Evolutionary conservation across 495 filamentous ascomycete species (phyloP).

Genomic region (Talaromyces thailandensis): DNA sequence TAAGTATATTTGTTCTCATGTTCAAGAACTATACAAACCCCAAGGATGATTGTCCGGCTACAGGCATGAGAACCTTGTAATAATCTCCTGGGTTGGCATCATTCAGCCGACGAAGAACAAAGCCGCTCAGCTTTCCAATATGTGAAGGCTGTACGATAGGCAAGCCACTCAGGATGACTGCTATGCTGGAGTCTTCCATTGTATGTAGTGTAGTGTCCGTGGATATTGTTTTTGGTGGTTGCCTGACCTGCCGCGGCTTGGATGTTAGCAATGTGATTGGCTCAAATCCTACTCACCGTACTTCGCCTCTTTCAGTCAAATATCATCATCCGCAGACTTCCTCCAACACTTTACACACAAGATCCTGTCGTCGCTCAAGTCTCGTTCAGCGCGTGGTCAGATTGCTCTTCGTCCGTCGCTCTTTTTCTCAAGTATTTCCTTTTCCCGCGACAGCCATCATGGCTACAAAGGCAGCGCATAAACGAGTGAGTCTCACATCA

Average conservation of each 20-base stretch:
- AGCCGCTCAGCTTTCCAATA: not conserved
- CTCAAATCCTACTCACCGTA: not conserved
- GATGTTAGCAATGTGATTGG: not conserved
- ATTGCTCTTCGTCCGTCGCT: not conserved
- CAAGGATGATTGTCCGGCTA: not conserved
- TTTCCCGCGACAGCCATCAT: constrained; percentile 31
- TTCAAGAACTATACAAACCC: not conserved
- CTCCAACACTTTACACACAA: not conserved
- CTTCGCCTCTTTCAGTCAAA: not conserved
- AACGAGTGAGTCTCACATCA: constrained; percentile 50
- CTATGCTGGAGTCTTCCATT: not conserved
- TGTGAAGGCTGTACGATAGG: not conserved
- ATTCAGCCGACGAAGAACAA: not conserved
- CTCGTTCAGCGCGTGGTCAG: not conserved
- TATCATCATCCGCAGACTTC: not conserved
- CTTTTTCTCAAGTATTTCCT: not conserved
- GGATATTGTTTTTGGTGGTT: not conserved
- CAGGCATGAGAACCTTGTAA: not conserved
- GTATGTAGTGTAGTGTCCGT: not conserved
- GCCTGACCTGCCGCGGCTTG: not conserved
- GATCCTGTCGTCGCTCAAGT: not conserved
- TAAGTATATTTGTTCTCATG: not conserved
- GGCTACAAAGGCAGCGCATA: constrained; percentile 78
- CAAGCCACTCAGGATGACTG: not conserved
- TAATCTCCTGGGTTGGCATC: not conserved